Conservation (phyloP, 129 eudicot genomes). For the sunflower (Helianthus annuus) region HanXRQr2.0-SUNRISE NC_035436.2:145819855-145820354, state of each 20-base stretch:
- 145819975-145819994: neutral
- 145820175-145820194: slow-evolving; percentile 62
- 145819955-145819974: neutral
- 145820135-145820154: slow-evolving; percentile 78
- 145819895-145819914: slow-evolving; percentile 84
- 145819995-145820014: slow-evolving; percentile 5
- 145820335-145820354: slow-evolving; percentile 70
- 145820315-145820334: slow-evolving; percentile 7
- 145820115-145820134: slow-evolving; percentile 70
- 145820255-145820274: neutral
- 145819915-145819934: slow-evolving; percentile 87
- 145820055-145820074: slow-evolving; percentile 71
- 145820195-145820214: slow-evolving; percentile 56
- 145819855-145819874: slow-evolving; percentile 85
- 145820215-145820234: neutral
- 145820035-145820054: slow-evolving; percentile 80
- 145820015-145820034: slow-evolving; percentile 23
- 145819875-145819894: slow-evolving; percentile 82
- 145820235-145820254: slow-evolving; percentile 2
- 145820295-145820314: neutral
- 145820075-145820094: slow-evolving; percentile 71
- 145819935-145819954: slow-evolving; percentile 2
- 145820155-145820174: slow-evolving; percentile 47
- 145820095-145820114: slow-evolving; percentile 71
- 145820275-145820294: slow-evolving; percentile 8